These are phyloP conservation scores for Camelina laxa DNA, from an alignment of 345 rosid species.

Conservation along the genomic window DNA sequence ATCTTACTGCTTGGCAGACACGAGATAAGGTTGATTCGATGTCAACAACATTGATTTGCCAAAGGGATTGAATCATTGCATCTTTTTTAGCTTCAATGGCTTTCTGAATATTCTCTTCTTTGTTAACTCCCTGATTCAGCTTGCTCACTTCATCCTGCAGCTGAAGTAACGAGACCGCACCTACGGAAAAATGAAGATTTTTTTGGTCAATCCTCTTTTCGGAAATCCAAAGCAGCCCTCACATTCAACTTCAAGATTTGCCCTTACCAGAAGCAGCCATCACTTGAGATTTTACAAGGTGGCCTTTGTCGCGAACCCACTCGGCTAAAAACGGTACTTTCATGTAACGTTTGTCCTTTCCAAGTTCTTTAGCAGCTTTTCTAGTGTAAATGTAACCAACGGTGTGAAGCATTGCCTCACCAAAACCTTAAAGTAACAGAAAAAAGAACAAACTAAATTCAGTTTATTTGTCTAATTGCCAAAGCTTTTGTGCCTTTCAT, in stretches of 20 bases:
- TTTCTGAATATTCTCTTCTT: conserved; percentile 71
- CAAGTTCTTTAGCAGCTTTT: conserved; percentile 87
- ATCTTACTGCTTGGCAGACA: conserved; percentile 80
- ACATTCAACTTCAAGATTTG: background rate
- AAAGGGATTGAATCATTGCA: conserved; percentile 87
- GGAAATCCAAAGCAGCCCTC: background rate
- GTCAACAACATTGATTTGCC: conserved; percentile 94
- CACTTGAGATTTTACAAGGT: conserved; percentile 87
- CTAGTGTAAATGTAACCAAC: conserved; percentile 93
- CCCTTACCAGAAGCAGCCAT: conserved; percentile 90
- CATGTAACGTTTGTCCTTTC: conserved; percentile 83
- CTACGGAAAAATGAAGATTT: conserved; percentile 43
- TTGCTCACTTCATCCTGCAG: conserved; percentile 83
- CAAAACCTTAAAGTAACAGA: conserved; percentile 65
- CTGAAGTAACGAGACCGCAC: conserved; percentile 82
- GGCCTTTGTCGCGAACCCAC: conserved; percentile 99
- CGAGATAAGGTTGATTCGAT: conserved; percentile 86
- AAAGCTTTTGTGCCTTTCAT: conserved; percentile 7
- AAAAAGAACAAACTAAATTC: background rate
- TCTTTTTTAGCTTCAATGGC: conserved; percentile 76
- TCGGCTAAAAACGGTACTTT: conserved; percentile 95
- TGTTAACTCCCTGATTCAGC: conserved; percentile 64
- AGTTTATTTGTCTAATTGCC: background rate
- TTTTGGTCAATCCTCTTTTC: background rate
- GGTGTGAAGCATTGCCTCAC: conserved; percentile 97